Conservation (phyloP, 23 red algal species). For the Gracilaria gracilis region DNA sequence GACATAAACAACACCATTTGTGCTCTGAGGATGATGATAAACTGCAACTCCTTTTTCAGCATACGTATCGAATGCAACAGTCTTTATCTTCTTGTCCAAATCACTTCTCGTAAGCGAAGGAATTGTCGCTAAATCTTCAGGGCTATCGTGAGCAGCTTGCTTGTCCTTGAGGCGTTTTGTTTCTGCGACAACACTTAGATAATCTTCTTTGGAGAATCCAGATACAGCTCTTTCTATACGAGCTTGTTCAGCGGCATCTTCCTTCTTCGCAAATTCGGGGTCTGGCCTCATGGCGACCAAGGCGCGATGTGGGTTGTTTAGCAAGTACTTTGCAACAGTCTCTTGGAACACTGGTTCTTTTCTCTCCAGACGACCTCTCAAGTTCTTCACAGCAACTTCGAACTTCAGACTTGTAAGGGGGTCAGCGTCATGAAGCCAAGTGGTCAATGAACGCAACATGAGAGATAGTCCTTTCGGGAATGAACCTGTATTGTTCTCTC, state of each 20-base stretch:
- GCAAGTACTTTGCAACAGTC: constrained; percentile 78
- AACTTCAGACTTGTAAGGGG: constrained; percentile 80
- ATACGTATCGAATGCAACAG: constrained; percentile 64
- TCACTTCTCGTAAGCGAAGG: constrained; percentile 74
- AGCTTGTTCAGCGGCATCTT: constrained; percentile 71
- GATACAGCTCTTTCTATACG: constrained; percentile 53
- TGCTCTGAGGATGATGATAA: constrained; percentile 81
- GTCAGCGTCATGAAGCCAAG: constrained; percentile 95
- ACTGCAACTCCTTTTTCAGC: constrained; percentile 69
- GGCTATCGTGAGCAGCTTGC: constrained; percentile 86
- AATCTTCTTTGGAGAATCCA: constrained; percentile 57
- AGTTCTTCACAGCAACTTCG: constrained; percentile 71
- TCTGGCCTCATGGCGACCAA: constrained; percentile 80
- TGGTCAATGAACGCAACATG: constrained; percentile 87
- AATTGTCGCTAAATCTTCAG: constrained; percentile 90
- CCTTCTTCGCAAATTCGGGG: constrained; percentile 61
- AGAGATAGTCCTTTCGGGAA: constrained; percentile 93
- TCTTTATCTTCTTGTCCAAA: constrained; percentile 81
- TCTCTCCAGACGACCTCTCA: constrained; percentile 62
- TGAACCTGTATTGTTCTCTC: constrained; percentile 95
- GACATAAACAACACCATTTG: constrained; percentile 92
- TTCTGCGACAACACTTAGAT: constrained; percentile 63
- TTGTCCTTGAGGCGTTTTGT: constrained; percentile 92
- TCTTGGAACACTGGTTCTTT: constrained; percentile 81
- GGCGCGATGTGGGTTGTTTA: constrained; percentile 84